Evolutionary conservation across 1,284 basidiomycete species (phyloP), one percentile per base, ranked within the genome.

Genomic region (Boletus coffeatus): DNA sequence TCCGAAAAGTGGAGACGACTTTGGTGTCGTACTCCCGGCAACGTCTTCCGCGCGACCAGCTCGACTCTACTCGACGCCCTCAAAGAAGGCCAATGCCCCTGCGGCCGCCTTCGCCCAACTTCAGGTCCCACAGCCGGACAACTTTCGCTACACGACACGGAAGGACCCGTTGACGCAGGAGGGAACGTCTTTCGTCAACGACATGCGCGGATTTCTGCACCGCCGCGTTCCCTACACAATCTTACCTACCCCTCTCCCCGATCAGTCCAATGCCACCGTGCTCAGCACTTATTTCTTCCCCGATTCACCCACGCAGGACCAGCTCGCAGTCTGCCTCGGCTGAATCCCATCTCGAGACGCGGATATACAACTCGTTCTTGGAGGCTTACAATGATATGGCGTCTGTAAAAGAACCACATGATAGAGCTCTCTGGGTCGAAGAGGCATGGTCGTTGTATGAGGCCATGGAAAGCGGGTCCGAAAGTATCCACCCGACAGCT

Each of bases 361-460:
- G 76, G 21, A 67, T 83, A 37, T 83, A 81, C 67, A 85, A 84
- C 67, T 73, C 80, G 10, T 81, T 93, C 66, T 71, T 92, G 36
- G 78, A 81, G 43, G 84, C 87, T 0, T 92, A 88, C 67, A 62
- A 87, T 21, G 77, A 79, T 39, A 84, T 88, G 81, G 87, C 83
- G 0, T 71, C 75, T 2, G 67, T 70, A 43, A 80, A 80, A 66
- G 83, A 84, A n/a, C 65, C 74, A 3, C 68, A 73, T 1, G 75
- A 80, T 53, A 74, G 75, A 29, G 72, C 72, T 1, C 69, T 78
- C 46, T 92, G 89, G 89, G 57, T 87, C 2, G 80, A 84, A 25
- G 80, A 84, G 37, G 78, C 82, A 1, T 87, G 83, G 81, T 73
- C 76, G 5, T 76, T 92, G 7, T 90, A 83, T 68, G 74, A 81